Percentiles rank a stretch among this genome's conserved stretches.
phyloP scores from a whole-genome alignment of 2,329 filamentous ascomycete species.

The Colletotrichum sojae region DNA sequence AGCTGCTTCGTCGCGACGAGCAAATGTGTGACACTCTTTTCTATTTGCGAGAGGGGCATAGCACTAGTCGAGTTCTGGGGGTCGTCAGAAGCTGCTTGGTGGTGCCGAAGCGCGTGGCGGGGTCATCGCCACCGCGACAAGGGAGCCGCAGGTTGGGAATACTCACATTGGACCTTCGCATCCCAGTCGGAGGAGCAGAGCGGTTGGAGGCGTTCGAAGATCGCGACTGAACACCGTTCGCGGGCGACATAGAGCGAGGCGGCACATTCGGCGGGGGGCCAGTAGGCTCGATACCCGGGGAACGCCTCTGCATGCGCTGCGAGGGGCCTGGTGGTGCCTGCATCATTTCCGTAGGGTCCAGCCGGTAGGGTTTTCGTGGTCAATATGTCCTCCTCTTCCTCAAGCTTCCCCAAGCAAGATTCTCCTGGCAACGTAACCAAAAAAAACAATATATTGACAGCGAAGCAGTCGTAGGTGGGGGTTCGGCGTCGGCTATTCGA shows the following conservation, averaged over 20 bases:
- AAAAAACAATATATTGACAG: not conserved
- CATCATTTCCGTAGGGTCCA: slow-evolving; percentile 53
- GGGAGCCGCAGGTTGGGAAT: not conserved
- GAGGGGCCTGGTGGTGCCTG: slow-evolving; percentile 65
- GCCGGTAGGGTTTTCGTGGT: not conserved
- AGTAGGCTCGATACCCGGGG: slow-evolving; percentile 71
- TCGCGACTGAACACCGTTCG: slow-evolving; percentile 70
- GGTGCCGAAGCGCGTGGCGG: not conserved
- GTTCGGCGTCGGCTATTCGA: slow-evolving; percentile 15
- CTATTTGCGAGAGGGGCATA: slow-evolving; percentile 91
- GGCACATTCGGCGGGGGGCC: slow-evolving; percentile 70
- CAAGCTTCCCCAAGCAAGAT: slow-evolving; percentile 19
- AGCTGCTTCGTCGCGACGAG: slow-evolving; percentile 98
- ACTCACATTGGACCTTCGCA: slow-evolving; percentile 73
- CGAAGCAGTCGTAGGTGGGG: not conserved
- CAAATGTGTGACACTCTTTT: slow-evolving; percentile 98
- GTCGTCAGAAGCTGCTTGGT: slow-evolving; percentile 27
- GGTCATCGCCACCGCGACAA: not conserved
- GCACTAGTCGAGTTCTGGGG: slow-evolving; percentile 62
- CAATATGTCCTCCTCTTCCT: slow-evolving; percentile 25
- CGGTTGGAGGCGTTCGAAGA: slow-evolving; percentile 77
- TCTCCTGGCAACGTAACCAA: slow-evolving; percentile 21
- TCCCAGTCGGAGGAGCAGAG: slow-evolving; percentile 61
- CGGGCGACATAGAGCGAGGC: slow-evolving; percentile 73
- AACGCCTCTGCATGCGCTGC: slow-evolving; percentile 73